Base-by-base conservation (phyloP, 805 yeast genomes). In the Metschnikowia arizonensis region DNA sequence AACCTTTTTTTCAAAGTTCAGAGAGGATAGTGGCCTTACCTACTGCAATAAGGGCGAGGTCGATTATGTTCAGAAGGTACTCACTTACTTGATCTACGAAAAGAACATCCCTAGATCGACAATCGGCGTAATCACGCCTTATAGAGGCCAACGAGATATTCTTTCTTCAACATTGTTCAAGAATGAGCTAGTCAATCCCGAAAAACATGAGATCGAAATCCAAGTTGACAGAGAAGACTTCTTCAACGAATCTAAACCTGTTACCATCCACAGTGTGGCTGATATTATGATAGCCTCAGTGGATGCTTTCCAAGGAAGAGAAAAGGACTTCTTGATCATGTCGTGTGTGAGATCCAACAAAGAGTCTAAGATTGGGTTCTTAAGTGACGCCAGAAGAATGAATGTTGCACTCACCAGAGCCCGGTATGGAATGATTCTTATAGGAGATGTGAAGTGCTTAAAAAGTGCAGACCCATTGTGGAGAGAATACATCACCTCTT, bases 331-430 rank as follows among this genome's bases (percentile, higher is more conserved):
- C 55, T 63, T 77, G 37, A 67, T 77, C 30, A 61, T 76, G 55
- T 74, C 80, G 5, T 76, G 81, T 57, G 81, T 77, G 21, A 61
- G 82, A 50, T 85, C 95, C 21, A 88, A 88, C 60, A 82, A 79
- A 23, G 74, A 73, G 44, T 83, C 81, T 49, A 77, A 78, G 9
- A 85, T 89, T 55, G 97, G 97, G 5, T 88, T 89, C 65, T 73
- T 88, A 61, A 78, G 82, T 51, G 96, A 88, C 57, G 87, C 89
- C 19, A 74, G 96, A 60, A 83, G 97, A 67, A 63, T 88, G 60
- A 88, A 88, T 61, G 97, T 89, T 46, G 96, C 95, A 4, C 70
- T 88, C 41, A 88, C 96, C 1, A 79, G 97, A 65, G 95, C 96
- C 21, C 83, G 78, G 61, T 88, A 79, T 59, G 96, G 96, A 4